Evolutionary conservation across 1,284 basidiomycete species (phyloP).

Genomic region (Ceratobasidium sp.): DNA sequence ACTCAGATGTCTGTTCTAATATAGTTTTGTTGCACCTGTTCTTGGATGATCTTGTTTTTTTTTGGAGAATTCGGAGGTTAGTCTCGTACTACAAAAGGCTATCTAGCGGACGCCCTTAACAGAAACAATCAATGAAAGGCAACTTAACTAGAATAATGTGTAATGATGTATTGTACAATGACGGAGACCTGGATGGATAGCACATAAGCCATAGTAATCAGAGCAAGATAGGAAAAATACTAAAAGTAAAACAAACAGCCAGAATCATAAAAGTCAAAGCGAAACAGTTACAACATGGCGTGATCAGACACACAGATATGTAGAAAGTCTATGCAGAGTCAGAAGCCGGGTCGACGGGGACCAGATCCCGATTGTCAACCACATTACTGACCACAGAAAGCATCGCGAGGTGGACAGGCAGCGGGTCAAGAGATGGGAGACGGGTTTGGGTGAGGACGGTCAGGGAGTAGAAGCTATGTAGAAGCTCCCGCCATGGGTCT

Average conservation of each 20-base stretch:
- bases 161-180: conserved; percentile 42
- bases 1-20: too few species aligned
- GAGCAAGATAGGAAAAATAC: neutral
- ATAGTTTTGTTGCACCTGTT: too few species aligned
- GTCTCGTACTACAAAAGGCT: too few species aligned
- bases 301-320: neutral
- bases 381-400: conserved; percentile 20
- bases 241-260: conserved; percentile 4
- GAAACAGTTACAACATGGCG: neutral
- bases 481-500: conserved; percentile 43
- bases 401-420: conserved; percentile 40
- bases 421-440: conserved; percentile 25
- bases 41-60: too few species aligned
- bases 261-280: conserved; percentile 15
- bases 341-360: conserved; percentile 16
- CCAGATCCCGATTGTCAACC: conserved; percentile 34
- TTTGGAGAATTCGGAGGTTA: too few species aligned
- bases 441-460: conserved; percentile 28
- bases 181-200: neutral
- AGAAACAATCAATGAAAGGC: too few species aligned
- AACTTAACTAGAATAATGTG: conserved; percentile 17
- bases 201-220: neutral
- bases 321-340: conserved; percentile 16
- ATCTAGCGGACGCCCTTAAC: too few species aligned
- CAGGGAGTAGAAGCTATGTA: conserved; percentile 39